Evolutionary conservation across 2,329 filamentous ascomycete genomes (phyloP), one percentile per base, ranked within the genome.

Genomic region (Tolypocladium endophyticum): DNA sequence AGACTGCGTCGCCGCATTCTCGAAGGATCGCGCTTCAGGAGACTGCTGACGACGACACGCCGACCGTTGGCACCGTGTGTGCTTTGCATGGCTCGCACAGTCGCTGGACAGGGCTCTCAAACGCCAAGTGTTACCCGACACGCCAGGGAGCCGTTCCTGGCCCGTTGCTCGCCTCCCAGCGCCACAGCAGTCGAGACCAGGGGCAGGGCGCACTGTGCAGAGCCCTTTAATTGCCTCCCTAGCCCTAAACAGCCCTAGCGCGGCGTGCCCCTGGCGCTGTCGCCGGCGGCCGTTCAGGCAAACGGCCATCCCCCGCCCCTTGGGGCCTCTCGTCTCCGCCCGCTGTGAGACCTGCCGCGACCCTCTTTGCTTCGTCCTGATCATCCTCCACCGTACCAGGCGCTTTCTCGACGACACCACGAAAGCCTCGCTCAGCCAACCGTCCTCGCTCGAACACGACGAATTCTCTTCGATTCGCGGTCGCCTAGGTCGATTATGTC

Each of bases 401-500:
- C 36, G 39, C 36, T 38, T 47, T 30, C 16, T 55, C 53, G 25
- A 57, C 61, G 58, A 30, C 43, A 33, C n/a, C 54, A 33, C 52
- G 20, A 9, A 36, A 23, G 35, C 36, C 28, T 35, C 18, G 1
- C 30, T 36, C 30, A 36, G 41, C 52, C 47, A 6, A 53, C 50
- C 36, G 11, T 35, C 18, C 57, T 55, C 38, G 33, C 36, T 58
- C 45, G 30, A 54, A 36, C 56, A 61, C 50, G 41, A 30, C 55
- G 45, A 61, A 60, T 63, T 58, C 61, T 62, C 60, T 61, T 64
- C 61, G 58, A 56, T 64, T 66, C 58, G 60, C 23, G 55, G 57
- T 59, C 59, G 59, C 59, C 55, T 12, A 59, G 68, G 68, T 67
- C 67, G 72, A 74, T 68, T 64, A 74, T 75, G 72, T 73, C 67